phyloP scores from a whole-genome alignment of 768 basidiomycete genomes.

The Chalciporus sphaerocephalus region DNA sequence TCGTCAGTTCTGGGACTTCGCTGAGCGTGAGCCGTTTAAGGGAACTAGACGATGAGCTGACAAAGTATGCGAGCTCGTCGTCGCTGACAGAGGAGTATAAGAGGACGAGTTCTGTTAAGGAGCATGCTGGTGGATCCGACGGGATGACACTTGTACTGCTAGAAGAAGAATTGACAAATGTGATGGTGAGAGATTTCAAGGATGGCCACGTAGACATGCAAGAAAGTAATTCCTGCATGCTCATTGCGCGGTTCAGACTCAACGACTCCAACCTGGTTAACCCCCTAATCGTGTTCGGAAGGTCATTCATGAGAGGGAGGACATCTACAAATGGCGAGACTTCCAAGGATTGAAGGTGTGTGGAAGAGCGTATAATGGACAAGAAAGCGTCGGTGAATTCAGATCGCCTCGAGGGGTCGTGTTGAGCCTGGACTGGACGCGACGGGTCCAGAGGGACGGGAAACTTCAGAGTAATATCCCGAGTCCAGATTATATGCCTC shows the following conservation, averaged over 20 bases:
- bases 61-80: conserved; percentile 9
- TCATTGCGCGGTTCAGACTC: neutral
- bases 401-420: neutral
- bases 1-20: neutral
- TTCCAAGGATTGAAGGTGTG: neutral
- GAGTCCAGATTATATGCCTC: conserved; percentile 5
- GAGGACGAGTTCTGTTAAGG: conserved; percentile 2
- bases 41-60: conserved; percentile 2
- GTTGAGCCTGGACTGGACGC: neutral
- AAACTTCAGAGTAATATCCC: neutral
- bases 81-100: neutral
- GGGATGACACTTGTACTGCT: neutral
- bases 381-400: neutral
- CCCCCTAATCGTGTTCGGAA: conserved; percentile 1
- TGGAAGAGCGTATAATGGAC: conserved; percentile 2
- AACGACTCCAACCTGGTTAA: conserved; percentile 1
- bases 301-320: neutral
- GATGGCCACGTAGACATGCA: conserved; percentile 9
- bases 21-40: conserved; percentile 6
- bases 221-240: conserved; percentile 1
- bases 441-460: neutral
- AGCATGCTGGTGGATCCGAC: neutral
- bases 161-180: neutral
- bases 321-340: neutral
- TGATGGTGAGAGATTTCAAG: conserved; percentile 5